These are phyloP conservation scores for Cokeromyces recurvatus DNA, from an alignment of 371 early-diverging fungal genomes.

Conservation along the genomic window DNA sequence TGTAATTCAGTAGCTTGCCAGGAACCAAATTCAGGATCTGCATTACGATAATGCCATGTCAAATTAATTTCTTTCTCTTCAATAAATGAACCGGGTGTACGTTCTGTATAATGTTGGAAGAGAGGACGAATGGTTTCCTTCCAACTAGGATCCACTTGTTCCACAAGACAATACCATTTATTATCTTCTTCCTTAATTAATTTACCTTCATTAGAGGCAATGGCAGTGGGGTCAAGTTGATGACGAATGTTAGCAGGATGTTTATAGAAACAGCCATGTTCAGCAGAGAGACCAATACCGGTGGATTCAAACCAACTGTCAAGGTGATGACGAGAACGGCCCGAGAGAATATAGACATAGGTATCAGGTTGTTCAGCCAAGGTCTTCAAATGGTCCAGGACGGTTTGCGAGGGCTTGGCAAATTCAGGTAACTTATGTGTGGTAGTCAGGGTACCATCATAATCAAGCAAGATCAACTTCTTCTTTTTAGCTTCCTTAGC, in stretches of 20 bases:
- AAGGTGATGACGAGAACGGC: slow-evolving; percentile 78
- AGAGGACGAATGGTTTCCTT: slow-evolving; percentile 87
- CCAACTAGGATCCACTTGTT: slow-evolving; percentile 88
- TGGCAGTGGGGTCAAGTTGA: slow-evolving; percentile 29
- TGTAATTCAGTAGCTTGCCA: slow-evolving; percentile 81
- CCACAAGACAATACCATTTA: slow-evolving; percentile 85
- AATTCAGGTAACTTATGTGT: slow-evolving; percentile 86
- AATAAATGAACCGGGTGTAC: slow-evolving; percentile 91
- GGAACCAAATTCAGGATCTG: slow-evolving; percentile 85
- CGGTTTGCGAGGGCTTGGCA: slow-evolving; percentile 71
- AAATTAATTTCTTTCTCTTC: slow-evolving; percentile 89
- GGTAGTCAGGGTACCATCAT: slow-evolving; percentile 91
- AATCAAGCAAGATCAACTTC: slow-evolving; percentile 85
- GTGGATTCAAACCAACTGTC: slow-evolving; percentile 85
- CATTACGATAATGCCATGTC: slow-evolving; percentile 91
- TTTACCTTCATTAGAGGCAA: slow-evolving; percentile 60
- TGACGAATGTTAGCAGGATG: slow-evolving; percentile 73
- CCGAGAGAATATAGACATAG: slow-evolving; percentile 91
- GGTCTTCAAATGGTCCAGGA: slow-evolving; percentile 62
- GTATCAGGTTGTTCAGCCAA: slow-evolving; percentile 76
- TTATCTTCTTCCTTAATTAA: slow-evolving; percentile 50
- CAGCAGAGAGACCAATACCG: slow-evolving; percentile 88
- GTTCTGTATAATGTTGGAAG: slow-evolving; percentile 92
- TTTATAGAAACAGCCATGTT: slow-evolving; percentile 95
- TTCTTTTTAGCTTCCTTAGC: slow-evolving; percentile 42